A percentile compares a stretch with the other conserved stretches of the same genome.
Conservation (phyloP, 306 rosid species). For the Dryas alaskensis region DNA sequence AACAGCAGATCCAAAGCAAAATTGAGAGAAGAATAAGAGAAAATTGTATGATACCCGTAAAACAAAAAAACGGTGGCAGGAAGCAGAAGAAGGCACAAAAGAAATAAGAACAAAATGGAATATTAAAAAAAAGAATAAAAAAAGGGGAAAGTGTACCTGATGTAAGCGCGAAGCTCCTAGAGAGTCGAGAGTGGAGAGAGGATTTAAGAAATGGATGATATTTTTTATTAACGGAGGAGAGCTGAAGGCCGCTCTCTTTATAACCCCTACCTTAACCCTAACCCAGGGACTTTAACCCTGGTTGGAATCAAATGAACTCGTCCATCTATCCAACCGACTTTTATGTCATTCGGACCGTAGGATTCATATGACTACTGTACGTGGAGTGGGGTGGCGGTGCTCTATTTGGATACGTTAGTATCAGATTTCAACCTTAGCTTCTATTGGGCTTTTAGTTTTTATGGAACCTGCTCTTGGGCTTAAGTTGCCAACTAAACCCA, state of each 20-base stretch:
- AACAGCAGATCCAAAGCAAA: background rate
- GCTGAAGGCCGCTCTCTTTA: background rate
- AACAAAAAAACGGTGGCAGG: background rate
- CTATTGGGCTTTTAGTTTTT: too few species aligned
- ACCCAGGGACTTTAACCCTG: background rate
- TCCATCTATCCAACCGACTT: background rate
- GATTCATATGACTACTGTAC: too few species aligned
- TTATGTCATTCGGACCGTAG: too few species aligned
- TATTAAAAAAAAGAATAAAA: background rate
- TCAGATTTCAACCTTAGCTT: too few species aligned
- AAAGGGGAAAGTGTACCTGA: background rate
- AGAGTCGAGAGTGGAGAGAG: background rate
- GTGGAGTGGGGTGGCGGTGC: too few species aligned
- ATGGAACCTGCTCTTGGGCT: too few species aligned
- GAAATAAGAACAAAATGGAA: background rate
- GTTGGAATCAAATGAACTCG: background rate
- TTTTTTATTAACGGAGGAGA: background rate
- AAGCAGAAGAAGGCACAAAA: too few species aligned
- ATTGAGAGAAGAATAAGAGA: background rate
- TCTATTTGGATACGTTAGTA: too few species aligned
- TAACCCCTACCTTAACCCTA: constrained; percentile 13
- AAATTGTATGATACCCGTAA: background rate
- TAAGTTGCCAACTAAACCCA: too few species aligned
- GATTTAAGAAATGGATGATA: background rate
- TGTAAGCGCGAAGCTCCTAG: background rate